A percentile compares a stretch with the other conserved stretches of the same genome.
These are phyloP conservation scores for Calonectria pauciramosa DNA, from an alignment of 2,329 filamentous ascomycete species.

Conservation along the genomic window DNA sequence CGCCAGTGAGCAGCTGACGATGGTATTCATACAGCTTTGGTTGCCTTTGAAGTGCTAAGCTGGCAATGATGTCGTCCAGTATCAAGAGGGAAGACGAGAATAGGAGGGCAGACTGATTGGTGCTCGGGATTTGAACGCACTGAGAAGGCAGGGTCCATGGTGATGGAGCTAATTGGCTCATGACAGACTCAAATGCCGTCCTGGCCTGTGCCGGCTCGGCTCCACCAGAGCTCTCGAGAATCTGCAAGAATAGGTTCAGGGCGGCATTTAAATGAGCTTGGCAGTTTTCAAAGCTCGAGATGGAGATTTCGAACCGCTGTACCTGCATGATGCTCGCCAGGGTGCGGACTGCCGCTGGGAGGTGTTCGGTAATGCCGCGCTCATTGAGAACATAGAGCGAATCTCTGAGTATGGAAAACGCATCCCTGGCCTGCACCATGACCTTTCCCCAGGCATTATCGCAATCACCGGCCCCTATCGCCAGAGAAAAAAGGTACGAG, in stretches of 20 bases:
- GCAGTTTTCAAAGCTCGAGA: constrained; percentile 15
- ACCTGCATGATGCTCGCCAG: constrained; percentile 5
- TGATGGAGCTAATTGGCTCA: not conserved
- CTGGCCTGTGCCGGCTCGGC: not conserved
- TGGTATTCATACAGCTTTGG: not conserved
- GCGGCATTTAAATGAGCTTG: constrained; percentile 9
- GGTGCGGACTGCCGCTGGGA: not conserved
- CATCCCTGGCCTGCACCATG: not conserved
- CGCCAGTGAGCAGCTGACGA: not conserved
- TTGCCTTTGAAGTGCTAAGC: not conserved
- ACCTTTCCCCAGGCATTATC: not conserved
- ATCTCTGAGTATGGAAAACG: not conserved
- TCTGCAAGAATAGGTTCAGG: not conserved
- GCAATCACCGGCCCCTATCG: not conserved
- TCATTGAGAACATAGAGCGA: not conserved
- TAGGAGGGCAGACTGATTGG: constrained; percentile 52
- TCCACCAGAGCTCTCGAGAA: not conserved
- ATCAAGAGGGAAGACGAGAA: constrained; percentile 53
- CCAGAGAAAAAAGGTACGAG: constrained; percentile 27
- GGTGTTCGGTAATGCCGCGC: not conserved
- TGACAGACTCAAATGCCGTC: not conserved
- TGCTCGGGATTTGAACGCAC: constrained; percentile 27
- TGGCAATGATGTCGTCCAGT: constrained; percentile 35
- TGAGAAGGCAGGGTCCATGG: not conserved
- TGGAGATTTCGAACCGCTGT: constrained; percentile 14